Evolutionary conservation across 2,329 filamentous ascomycete species (phyloP).

Genomic region (Talaromyces sp.): DNA sequence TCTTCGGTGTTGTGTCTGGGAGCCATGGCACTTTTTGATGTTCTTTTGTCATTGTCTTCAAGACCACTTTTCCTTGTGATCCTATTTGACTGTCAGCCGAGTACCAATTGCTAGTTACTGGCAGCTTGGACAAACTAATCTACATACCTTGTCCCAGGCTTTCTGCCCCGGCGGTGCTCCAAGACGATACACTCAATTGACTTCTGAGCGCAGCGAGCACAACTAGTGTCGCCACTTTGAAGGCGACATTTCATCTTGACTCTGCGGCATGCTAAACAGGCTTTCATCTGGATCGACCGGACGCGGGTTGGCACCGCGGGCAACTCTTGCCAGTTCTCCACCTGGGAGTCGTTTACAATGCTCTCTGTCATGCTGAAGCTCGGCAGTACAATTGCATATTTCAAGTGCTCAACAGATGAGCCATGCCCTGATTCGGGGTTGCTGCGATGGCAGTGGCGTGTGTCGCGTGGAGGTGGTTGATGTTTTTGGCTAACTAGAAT

Average conservation of each 20-base stretch:
- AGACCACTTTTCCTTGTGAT: background rate
- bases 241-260: constrained; percentile 42
- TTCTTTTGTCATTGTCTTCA: too few relatives aligned
- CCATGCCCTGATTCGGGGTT: background rate
- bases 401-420: background rate
- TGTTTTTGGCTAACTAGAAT: background rate
- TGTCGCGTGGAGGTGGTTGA: background rate
- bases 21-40: background rate
- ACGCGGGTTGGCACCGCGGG: background rate
- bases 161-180: constrained; percentile 42
- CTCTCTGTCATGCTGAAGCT: background rate
- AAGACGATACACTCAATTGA: constrained; percentile 40
- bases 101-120: background rate
- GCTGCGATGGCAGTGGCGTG: background rate
- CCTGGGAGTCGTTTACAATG: background rate
- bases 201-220: constrained; percentile 40
- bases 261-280: constrained; percentile 40
- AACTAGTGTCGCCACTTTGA: constrained; percentile 25
- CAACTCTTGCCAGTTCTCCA: background rate
- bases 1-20: background rate
- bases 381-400: background rate
- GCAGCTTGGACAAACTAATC: background rate
- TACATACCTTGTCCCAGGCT: constrained; percentile 32
- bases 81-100: background rate
- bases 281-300: constrained; percentile 24